phyloP scores from a whole-genome alignment of 345 rosid species.

The Eucalyptus sp. region DNA sequence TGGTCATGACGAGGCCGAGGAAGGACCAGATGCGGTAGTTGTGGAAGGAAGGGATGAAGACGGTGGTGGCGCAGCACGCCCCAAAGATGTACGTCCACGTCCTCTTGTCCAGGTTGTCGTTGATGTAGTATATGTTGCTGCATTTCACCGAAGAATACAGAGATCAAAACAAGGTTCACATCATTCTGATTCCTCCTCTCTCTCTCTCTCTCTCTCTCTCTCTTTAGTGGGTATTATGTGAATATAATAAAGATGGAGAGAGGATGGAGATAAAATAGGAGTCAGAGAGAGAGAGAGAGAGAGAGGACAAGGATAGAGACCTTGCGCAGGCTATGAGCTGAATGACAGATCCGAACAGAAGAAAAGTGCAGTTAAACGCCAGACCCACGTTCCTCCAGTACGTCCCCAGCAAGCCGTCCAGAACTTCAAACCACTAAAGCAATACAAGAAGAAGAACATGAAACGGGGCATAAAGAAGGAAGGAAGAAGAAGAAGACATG shows the following conservation, averaged over 20 bases:
- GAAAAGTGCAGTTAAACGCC: conserved; percentile 98
- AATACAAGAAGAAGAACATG: neutral
- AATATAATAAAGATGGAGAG: neutral
- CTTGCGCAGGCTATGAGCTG: conserved; percentile 99
- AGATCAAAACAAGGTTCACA: neutral
- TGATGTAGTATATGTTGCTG: conserved; percentile 98
- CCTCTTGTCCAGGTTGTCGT: conserved; percentile 97
- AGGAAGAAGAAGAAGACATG: neutral
- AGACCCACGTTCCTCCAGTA: conserved; percentile 99
- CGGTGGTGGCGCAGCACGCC: conserved; percentile 97
- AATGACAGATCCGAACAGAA: conserved; percentile 98
- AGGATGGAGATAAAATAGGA: neutral
- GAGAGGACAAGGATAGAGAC: conserved; percentile 9
- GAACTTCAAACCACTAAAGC: conserved; percentile 93
- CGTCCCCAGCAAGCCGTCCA: conserved; percentile 94
- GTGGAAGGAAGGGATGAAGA: conserved; percentile 96
- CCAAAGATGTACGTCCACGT: conserved; percentile 99
- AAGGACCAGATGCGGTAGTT: conserved; percentile 99
- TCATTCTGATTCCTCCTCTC: neutral
- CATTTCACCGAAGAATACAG: neutral
- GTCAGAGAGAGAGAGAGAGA: neutral
- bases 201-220: neutral
- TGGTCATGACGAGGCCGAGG: conserved; percentile 95
- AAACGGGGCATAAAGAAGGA: neutral
- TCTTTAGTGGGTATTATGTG: neutral